phyloP scores from a whole-genome alignment of 75 land plant species.

The Sequoia sempervirens region DNA sequence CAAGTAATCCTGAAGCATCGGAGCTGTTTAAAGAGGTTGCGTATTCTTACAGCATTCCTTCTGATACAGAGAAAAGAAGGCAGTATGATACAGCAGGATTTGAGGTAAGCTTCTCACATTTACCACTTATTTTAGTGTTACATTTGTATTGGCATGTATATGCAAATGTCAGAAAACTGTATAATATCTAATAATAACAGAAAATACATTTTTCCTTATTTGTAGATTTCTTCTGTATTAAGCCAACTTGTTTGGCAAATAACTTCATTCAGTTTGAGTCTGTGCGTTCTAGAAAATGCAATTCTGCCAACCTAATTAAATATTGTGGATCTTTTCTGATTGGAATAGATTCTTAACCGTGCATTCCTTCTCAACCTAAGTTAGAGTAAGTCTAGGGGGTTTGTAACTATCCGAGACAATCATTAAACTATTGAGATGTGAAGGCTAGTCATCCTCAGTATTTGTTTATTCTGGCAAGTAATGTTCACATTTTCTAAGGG shows the following conservation, averaged over 20 bases:
- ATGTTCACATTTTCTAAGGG: background rate
- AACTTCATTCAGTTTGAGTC: background rate
- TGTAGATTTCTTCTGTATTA: background rate
- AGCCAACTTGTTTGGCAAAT: background rate
- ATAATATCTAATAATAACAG: background rate
- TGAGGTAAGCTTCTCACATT: slow-evolving; percentile 34
- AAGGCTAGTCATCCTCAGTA: background rate
- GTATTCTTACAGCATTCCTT: slow-evolving; percentile 76
- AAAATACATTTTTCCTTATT: background rate
- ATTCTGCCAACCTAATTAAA: background rate
- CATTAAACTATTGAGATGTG: background rate
- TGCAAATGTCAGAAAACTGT: background rate
- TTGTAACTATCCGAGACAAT: background rate
- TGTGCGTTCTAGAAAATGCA: background rate
- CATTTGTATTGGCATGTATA: background rate
- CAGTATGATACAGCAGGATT: slow-evolving; percentile 78
- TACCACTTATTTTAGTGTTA: background rate
- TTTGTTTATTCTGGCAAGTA: background rate
- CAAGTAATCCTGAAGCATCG: slow-evolving; percentile 77
- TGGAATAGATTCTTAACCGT: background rate
- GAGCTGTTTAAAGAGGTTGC: slow-evolving; percentile 88
- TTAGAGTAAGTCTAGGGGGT: background rate
- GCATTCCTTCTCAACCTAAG: background rate
- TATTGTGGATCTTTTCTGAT: background rate
- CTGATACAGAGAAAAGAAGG: slow-evolving; percentile 86